These are phyloP conservation scores for Diphasiastrum complanatum DNA, from an alignment of 83 land plant species.

Conservation along the genomic window DNA sequence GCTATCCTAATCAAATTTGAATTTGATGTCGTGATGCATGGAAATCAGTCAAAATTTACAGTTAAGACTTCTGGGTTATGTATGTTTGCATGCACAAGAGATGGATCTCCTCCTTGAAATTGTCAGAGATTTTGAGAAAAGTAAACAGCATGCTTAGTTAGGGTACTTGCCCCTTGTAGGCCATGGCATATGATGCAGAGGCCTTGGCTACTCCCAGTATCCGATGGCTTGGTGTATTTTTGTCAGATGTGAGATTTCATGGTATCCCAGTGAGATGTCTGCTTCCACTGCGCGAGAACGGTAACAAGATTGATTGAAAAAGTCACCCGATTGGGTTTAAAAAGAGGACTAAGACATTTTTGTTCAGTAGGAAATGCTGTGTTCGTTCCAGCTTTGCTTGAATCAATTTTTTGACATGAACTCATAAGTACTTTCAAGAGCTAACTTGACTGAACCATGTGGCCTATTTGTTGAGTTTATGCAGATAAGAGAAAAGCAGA, in stretches of 20 bases:
- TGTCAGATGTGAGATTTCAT: slow-evolving; percentile 24
- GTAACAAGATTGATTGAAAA: too few relatives aligned
- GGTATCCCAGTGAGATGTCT: slow-evolving; percentile 19
- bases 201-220: slow-evolving; percentile 29
- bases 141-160: background rate
- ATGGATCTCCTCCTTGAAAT: too few relatives aligned
- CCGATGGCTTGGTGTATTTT: slow-evolving; percentile 29
- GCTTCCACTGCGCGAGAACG: slow-evolving; percentile 26
- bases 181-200: slow-evolving; percentile 41
- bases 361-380: too few relatives aligned
- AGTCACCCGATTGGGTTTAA: too few relatives aligned
- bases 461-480: background rate
- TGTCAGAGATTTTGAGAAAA: too few relatives aligned
- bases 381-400: too few relatives aligned
- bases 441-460: background rate
- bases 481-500: slow-evolving; percentile 16
- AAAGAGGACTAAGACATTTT: too few relatives aligned
- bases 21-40: too few relatives aligned
- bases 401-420: background rate
- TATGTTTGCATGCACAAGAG: too few relatives aligned
- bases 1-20: too few relatives aligned
- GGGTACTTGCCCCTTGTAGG: background rate
- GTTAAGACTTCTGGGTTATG: too few relatives aligned
- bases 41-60: too few relatives aligned
- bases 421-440: background rate